Percentiles rank a stretch among this genome's conserved stretches.
phyloP scores from a whole-genome alignment of 768 basidiomycete species.

The Tulasnella sp. region DNA sequence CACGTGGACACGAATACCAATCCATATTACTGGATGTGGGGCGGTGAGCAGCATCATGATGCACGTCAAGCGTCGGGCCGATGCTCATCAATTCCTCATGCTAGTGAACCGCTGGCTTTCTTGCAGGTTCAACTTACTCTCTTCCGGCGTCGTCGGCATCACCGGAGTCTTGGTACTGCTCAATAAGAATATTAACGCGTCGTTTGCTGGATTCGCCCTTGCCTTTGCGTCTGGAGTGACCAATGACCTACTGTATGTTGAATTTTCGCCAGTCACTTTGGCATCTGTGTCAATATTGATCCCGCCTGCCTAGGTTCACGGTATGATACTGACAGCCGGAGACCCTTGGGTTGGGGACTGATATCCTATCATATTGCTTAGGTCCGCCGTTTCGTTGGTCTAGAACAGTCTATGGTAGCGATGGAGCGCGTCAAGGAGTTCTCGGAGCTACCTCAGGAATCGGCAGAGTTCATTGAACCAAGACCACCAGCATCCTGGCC shows the following conservation, averaged over 20 bases:
- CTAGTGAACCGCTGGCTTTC: constrained; percentile 82
- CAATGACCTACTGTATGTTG: constrained; percentile 43
- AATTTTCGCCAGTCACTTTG: constrained; percentile 22
- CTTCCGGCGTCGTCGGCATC: constrained; percentile 58
- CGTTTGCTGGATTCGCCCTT: constrained; percentile 77
- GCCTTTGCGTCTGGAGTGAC: constrained; percentile 74
- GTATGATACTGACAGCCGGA: constrained; percentile 27
- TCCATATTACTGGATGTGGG: constrained; percentile 90
- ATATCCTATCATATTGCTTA: constrained; percentile 17
- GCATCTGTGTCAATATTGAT: constrained; percentile 9
- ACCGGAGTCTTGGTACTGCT: constrained; percentile 58
- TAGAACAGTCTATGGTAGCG: constrained; percentile 85
- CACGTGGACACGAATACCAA: constrained; percentile 55
- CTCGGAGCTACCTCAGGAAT: constrained; percentile 65
- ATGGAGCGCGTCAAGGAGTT: constrained; percentile 84
- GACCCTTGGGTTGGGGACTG: background rate
- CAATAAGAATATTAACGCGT: constrained; percentile 62
- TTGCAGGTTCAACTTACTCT: constrained; percentile 75
- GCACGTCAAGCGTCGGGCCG: background rate
- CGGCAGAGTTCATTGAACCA: constrained; percentile 77
- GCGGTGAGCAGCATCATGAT: constrained; percentile 34
- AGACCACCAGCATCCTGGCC: constrained; percentile 79
- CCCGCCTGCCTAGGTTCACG: constrained; percentile 45
- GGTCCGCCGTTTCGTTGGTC: constrained; percentile 72
- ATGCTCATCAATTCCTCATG: constrained; percentile 13